Percentiles rank a stretch among this genome's conserved stretches.
Conservation (phyloP, 495 filamentous ascomycete genomes). For the Penicillium cataractarum region DNA sequence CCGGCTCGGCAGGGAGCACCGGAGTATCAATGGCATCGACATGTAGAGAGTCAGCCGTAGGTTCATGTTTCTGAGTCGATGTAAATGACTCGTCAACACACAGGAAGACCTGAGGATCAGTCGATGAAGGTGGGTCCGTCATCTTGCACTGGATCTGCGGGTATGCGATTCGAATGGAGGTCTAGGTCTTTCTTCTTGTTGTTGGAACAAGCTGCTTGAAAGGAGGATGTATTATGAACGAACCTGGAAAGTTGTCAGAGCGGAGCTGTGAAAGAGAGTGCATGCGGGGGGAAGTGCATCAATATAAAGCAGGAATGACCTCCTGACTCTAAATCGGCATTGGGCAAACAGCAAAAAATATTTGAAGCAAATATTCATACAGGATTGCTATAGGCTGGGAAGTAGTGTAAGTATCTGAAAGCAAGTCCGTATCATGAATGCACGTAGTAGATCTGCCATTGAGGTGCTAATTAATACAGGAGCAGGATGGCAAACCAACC, state of each 20-base stretch:
- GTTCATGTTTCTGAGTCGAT: background rate
- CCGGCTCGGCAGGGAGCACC: background rate
- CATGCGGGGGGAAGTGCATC: too few species aligned
- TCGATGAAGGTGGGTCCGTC: background rate
- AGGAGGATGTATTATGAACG: background rate
- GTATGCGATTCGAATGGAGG: background rate
- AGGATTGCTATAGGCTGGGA: background rate
- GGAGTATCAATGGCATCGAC: background rate
- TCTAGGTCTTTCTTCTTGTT: background rate
- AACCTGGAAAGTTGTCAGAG: background rate
- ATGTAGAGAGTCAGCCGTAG: background rate
- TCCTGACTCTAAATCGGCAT: background rate
- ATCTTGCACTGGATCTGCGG: background rate
- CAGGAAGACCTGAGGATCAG: background rate
- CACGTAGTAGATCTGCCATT: background rate
- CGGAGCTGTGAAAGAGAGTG: background rate
- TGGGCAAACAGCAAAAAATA: background rate
- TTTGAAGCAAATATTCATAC: background rate
- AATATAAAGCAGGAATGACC: too few species aligned
- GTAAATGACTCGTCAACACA: background rate
- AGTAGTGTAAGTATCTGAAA: background rate
- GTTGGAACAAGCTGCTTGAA: background rate
- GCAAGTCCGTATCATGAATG: background rate
- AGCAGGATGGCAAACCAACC: background rate
- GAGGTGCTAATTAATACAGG: slow-evolving; percentile 10